Conservation (phyloP, 208 protist species). For the Histomonas meleagridis region DNA sequence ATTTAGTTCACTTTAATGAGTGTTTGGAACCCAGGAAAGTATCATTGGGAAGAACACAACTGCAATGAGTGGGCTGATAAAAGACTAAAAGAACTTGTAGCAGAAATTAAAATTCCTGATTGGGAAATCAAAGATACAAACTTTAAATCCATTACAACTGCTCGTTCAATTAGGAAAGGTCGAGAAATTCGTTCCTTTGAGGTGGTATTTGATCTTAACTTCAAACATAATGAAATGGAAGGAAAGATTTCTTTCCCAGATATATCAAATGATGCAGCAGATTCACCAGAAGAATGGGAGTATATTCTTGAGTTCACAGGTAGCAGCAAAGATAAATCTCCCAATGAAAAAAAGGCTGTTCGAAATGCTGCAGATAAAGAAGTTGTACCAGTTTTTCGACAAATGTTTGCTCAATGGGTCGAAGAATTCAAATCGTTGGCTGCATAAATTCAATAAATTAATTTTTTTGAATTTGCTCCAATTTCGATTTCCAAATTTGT, state of each 20-base stretch:
- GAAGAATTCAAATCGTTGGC: conserved; percentile 27
- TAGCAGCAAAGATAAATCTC: background rate
- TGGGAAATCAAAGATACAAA: background rate
- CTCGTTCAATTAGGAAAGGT: background rate
- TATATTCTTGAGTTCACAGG: background rate
- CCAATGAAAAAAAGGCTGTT: background rate
- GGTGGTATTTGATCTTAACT: background rate
- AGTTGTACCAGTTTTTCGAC: background rate
- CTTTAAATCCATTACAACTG: background rate
- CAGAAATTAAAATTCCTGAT: background rate
- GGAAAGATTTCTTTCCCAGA: conserved; percentile 1
- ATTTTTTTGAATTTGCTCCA: too few relatives aligned
- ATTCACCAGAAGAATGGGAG: conserved; percentile 23
- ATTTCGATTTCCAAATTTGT: too few relatives aligned
- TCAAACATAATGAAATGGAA: conserved; percentile 29
- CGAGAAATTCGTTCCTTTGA: conserved; percentile 23
- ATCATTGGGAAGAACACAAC: conserved; percentile 8
- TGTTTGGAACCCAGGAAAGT: background rate
- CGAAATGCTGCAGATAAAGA: background rate
- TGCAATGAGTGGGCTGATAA: background rate
- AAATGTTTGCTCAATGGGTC: background rate
- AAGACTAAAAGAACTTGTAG: background rate
- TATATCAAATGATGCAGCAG: conserved; percentile 2
- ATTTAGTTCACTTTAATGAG: too few relatives aligned
- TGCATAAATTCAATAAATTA: too few relatives aligned